Conservation (phyloP, 140 eudicot genomes). For the Flaveria floridana region DNA sequence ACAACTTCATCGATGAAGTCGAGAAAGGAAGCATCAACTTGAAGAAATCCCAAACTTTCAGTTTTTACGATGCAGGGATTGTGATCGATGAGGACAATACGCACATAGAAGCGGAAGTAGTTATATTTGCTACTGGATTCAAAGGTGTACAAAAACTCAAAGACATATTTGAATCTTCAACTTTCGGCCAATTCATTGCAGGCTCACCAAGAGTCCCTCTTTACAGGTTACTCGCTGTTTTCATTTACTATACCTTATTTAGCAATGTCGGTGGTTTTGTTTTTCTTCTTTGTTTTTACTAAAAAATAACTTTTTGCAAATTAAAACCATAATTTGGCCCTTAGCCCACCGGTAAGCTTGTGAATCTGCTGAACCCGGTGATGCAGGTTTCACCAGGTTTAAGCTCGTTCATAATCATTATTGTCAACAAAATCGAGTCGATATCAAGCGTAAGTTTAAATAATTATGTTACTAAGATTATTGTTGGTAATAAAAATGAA, state of each 20-base stretch:
- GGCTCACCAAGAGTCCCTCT: slow-evolving; percentile 43
- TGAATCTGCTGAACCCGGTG: too few species aligned
- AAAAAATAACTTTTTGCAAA: too few species aligned
- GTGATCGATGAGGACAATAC: slow-evolving; percentile 33
- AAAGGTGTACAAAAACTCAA: slow-evolving; percentile 45
- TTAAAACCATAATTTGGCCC: too few species aligned
- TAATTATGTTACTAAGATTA: too few species aligned
- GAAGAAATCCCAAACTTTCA: slow-evolving; percentile 40
- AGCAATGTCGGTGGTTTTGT: too few species aligned
- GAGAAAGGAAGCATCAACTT: slow-evolving; percentile 53
- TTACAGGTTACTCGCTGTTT: slow-evolving; percentile 44
- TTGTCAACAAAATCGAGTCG: too few species aligned
- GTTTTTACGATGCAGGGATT: slow-evolving; percentile 49
- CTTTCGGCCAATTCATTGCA: slow-evolving; percentile 26
- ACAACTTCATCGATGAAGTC: slow-evolving; percentile 43
- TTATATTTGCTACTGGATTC: slow-evolving; percentile 65
- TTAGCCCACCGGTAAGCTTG: too few species aligned
- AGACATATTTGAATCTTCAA: slow-evolving; percentile 42
- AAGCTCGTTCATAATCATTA: too few species aligned
- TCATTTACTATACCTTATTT: not conserved
- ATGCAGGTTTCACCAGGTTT: too few species aligned
- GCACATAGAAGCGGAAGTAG: slow-evolving; percentile 40
- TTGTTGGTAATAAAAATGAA: too few species aligned
- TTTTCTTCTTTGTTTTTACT: too few species aligned
- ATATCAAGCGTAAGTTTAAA: too few species aligned